These are phyloP conservation scores for Periconia digitata DNA, from an alignment of 2,329 filamentous ascomycete genomes.

Conservation along the genomic window DNA sequence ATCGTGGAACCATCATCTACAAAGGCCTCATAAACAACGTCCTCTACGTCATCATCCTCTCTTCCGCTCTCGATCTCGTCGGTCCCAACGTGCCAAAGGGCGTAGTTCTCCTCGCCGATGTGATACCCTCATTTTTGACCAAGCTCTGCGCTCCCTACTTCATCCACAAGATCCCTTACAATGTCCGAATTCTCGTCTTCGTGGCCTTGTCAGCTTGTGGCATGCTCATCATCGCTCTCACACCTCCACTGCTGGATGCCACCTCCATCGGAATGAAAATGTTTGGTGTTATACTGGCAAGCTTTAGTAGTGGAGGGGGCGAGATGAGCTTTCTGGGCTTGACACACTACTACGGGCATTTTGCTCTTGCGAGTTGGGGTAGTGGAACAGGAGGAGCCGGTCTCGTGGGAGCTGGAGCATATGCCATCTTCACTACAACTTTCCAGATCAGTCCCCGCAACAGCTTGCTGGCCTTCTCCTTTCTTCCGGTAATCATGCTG, in stretches of 20 bases:
- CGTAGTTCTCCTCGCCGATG: constrained; percentile 88
- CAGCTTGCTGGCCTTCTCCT: constrained; percentile 76
- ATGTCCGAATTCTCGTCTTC: constrained; percentile 71
- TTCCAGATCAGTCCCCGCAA: constrained; percentile 72
- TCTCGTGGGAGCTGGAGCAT: constrained; percentile 81
- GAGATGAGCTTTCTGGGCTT: constrained; percentile 89
- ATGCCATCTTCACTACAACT: constrained; percentile 82
- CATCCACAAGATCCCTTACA: constrained; percentile 84
- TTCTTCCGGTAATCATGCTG: constrained; percentile 80
- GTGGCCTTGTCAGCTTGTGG: constrained; percentile 75
- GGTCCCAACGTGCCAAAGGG: constrained; percentile 84
- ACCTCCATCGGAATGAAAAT: constrained; percentile 73
- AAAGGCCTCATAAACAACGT: constrained; percentile 93
- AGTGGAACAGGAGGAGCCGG: constrained; percentile 90
- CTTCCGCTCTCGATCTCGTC: constrained; percentile 91
- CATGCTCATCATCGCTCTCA: constrained; percentile 86
- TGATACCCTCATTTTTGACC: constrained; percentile 83
- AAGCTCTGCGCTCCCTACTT: constrained; percentile 93
- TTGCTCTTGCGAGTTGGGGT: constrained; percentile 87
- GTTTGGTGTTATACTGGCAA: constrained; percentile 80
- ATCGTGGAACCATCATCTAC: not conserved
- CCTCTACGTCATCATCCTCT: constrained; percentile 95
- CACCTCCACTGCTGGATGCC: constrained; percentile 61
- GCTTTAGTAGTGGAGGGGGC: constrained; percentile 80
- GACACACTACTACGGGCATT: constrained; percentile 89